Percentiles rank a stretch among this genome's conserved stretches.
phyloP scores from a whole-genome alignment of 768 basidiomycete genomes.

The Hericium rajendrae region DNA sequence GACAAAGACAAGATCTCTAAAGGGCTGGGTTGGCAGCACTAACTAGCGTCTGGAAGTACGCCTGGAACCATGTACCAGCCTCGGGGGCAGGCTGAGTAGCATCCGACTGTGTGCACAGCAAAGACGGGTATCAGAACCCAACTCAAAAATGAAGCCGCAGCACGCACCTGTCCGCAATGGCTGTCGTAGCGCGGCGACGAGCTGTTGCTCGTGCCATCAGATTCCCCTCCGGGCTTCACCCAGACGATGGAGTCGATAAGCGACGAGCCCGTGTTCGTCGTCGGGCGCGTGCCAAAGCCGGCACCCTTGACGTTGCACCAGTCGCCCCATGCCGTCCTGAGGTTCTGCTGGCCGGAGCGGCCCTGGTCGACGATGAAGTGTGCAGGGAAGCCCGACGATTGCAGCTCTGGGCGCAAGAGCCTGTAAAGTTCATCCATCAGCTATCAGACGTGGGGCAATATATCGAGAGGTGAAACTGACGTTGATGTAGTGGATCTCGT shows the following conservation, averaged over 20 bases:
- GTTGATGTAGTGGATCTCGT: constrained; percentile 51
- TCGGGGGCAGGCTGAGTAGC: constrained; percentile 48
- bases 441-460: not conserved
- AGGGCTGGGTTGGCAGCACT: constrained; percentile 43
- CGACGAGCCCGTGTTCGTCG: constrained; percentile 41
- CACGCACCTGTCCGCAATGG: constrained; percentile 39
- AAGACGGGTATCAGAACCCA: not conserved
- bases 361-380: constrained; percentile 63
- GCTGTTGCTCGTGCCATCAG: constrained; percentile 50
- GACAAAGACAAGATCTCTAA: constrained; percentile 17
- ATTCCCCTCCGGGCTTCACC: constrained; percentile 63
- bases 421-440: constrained; percentile 15
- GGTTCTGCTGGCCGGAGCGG: constrained; percentile 52
- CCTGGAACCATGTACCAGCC: constrained; percentile 61
- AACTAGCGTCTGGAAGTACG: constrained; percentile 52
- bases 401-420: constrained; percentile 42
- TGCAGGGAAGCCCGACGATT: constrained; percentile 38
- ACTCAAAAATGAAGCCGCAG: not conserved
- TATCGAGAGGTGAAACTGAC: constrained; percentile 18
- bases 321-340: constrained; percentile 53
- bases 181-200: constrained; percentile 43
- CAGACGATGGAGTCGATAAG: constrained; percentile 55
- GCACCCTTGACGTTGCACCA: constrained; percentile 59
- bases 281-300: constrained; percentile 53
- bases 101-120: constrained; percentile 27